A percentile compares a stretch with the other conserved stretches of the same genome.
These are phyloP conservation scores for Yarrowia hollandica DNA, from an alignment of 805 yeast species.

Conservation along the genomic window DNA sequence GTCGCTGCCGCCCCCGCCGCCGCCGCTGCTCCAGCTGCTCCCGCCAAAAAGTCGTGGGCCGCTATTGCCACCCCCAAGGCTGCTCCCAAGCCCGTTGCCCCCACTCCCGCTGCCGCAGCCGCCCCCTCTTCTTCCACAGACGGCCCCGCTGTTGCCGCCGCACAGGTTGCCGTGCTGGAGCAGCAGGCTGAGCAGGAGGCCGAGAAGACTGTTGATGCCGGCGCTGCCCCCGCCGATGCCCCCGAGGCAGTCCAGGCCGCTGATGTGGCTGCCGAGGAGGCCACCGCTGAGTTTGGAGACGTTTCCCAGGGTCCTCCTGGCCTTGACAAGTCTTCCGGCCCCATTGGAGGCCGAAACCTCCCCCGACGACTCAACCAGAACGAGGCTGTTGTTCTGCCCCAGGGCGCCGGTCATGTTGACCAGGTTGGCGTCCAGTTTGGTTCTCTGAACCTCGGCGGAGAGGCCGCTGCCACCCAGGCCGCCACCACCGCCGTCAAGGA, in stretches of 20 bases:
- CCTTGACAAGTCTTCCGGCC: slow-evolving; percentile 30
- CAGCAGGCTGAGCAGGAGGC: slow-evolving; percentile 28
- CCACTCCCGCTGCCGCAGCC: slow-evolving; percentile 39
- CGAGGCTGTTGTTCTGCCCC: slow-evolving; percentile 54
- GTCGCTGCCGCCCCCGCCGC: neutral
- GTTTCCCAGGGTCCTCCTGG: slow-evolving; percentile 31
- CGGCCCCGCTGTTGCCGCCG: slow-evolving; percentile 30
- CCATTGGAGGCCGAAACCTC: slow-evolving; percentile 36
- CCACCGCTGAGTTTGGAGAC: slow-evolving; percentile 1
- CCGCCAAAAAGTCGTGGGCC: slow-evolving; percentile 59
- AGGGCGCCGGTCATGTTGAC: slow-evolving; percentile 50
- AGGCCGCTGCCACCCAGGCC: slow-evolving; percentile 36
- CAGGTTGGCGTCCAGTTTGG: slow-evolving; percentile 65
- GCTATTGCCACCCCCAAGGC: slow-evolving; percentile 63
- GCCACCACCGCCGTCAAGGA: slow-evolving; percentile 20
- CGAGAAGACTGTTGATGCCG: slow-evolving; percentile 30
- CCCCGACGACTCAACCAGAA: slow-evolving; percentile 45
- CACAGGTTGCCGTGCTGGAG: slow-evolving; percentile 30
- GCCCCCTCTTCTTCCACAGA: slow-evolving; percentile 35
- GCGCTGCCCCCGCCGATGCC: slow-evolving; percentile 29
- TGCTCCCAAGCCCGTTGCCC: slow-evolving; percentile 38
- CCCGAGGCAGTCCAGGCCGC: slow-evolving; percentile 30
- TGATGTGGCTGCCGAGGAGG: slow-evolving; percentile 31
- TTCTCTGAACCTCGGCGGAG: slow-evolving; percentile 52
- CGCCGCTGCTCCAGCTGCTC: slow-evolving; percentile 30